phyloP scores from a whole-genome alignment of 2,329 filamentous ascomycete genomes.

The Daldinia sp. region DNA sequence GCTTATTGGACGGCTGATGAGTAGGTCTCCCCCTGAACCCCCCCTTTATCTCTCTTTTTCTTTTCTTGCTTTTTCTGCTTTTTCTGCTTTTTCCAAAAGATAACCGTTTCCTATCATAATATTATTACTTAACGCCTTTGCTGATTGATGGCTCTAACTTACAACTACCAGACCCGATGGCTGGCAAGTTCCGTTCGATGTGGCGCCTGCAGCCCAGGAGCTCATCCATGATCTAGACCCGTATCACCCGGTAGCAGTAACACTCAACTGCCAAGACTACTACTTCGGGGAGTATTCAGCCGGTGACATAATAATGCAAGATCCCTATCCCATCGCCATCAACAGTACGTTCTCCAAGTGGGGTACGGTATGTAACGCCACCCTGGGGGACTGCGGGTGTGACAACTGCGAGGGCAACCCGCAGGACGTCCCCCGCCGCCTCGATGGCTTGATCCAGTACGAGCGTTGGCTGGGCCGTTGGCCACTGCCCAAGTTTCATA shows the following conservation, averaged over 20 bases:
- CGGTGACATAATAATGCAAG: constrained; percentile 70
- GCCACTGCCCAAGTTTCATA: constrained; percentile 57
- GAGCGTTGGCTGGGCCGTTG: constrained; percentile 58
- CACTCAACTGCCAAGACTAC: constrained; percentile 72
- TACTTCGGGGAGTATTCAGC: constrained; percentile 67
- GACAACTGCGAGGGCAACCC: constrained; percentile 68
- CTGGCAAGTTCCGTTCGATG: constrained; percentile 65
- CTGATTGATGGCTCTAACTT: not conserved
- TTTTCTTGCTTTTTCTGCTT: not conserved
- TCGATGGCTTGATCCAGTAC: constrained; percentile 56
- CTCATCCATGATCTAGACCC: constrained; percentile 65
- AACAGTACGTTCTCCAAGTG: constrained; percentile 67
- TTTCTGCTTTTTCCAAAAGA: not conserved
- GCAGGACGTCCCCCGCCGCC: constrained; percentile 61
- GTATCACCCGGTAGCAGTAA: constrained; percentile 70
- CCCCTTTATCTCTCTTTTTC: constrained; percentile 1
- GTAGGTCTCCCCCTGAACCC: constrained; percentile 45
- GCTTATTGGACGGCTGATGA: constrained; percentile 62
- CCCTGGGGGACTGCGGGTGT: constrained; percentile 73
- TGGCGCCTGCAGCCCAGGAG: constrained; percentile 52
- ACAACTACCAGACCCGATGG: constrained; percentile 61
- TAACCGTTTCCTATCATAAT: too few relatives aligned
- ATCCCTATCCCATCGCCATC: constrained; percentile 70
- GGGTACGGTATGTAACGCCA: constrained; percentile 67
- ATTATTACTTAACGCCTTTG: not conserved